phyloP scores from a whole-genome alignment of 768 basidiomycete genomes.

The Pleurotus citrinopileatus region DNA sequence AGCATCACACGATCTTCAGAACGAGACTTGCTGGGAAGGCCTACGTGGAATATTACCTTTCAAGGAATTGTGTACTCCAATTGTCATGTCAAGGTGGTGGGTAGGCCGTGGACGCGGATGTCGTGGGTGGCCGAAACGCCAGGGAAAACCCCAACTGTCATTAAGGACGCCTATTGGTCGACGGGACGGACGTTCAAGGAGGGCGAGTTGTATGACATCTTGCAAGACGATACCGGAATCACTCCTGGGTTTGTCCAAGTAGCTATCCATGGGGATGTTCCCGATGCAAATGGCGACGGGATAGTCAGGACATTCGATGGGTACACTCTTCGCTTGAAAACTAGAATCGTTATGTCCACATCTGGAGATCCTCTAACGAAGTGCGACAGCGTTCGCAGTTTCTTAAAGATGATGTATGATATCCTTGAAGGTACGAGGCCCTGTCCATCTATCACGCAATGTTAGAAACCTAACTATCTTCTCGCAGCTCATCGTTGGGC shows the following conservation, averaged over 20 bases:
- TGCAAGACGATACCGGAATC: background rate
- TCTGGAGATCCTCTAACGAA: background rate
- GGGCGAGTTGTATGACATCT: background rate
- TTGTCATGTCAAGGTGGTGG: background rate
- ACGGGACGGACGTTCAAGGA: background rate
- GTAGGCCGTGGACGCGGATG: background rate
- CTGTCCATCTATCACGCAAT: too few relatives aligned
- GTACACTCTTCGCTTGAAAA: slow-evolving; percentile 2
- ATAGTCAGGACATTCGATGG: background rate
- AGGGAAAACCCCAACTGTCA: background rate
- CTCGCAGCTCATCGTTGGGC: too few relatives aligned
- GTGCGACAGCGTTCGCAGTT: too few relatives aligned
- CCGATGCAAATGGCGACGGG: background rate
- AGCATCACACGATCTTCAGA: background rate
- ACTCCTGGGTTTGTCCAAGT: slow-evolving; percentile 9
- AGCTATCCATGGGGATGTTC: slow-evolving; percentile 6
- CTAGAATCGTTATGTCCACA: slow-evolving; percentile 8
- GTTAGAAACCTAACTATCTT: too few relatives aligned
- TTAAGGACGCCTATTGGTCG: background rate
- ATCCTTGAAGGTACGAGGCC: too few relatives aligned
- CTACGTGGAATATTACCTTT: background rate
- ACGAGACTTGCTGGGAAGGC: background rate
- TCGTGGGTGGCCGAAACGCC: background rate
- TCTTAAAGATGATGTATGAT: too few relatives aligned
- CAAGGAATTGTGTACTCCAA: background rate